Base-by-base conservation (phyloP, 306 rosid genomes). In the Luffa aegyptiaca region DNA sequence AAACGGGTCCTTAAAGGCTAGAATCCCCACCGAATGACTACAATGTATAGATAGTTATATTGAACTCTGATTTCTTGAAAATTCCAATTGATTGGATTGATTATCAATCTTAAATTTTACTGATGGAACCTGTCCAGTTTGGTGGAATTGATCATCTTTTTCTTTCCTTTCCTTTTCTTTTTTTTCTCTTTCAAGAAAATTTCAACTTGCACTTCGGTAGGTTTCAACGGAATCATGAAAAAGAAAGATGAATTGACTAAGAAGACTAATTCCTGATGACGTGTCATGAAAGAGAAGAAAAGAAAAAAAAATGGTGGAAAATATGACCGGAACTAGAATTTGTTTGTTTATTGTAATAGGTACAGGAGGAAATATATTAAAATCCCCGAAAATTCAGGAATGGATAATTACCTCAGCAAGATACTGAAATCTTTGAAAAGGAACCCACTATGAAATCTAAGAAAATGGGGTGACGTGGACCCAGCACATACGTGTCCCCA, bases 391-490 rank as follows among this genome's bases (percentile, higher is more conserved):
- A 45, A n/a, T n/a, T 70, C 2, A 10, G 55, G 76, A 70, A 45
- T 21, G 75, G n/a, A 72, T 72, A 51, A 31, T 36, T 51, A 72
- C 31, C 6, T 26, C 57, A 46, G 21, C 6, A 45, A 26, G 5
- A 72, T 72, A 7, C 57, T 33, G 39, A 72, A 72, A 46, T 26
- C 37, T 9, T 41, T 20, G 77, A 72, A 46, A 71, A 10, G 77
- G 42, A 72, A 21, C 0, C 77, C 59, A 72, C 41, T 42, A 66
- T 41, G 35, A 33, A 41, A 69, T 41, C 35, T 20, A 12, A 13
- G 56, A 71, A 71, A 46, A 72, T 72, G 77, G 77, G 55, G 59
- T 31, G 44, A 72, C 58, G 77, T 74, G 58, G 77, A 72, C 57
- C 57, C 37, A 71, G 2, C 36, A 31, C 75, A 20, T 69, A 69